Evolutionary conservation across 2,329 filamentous ascomycete species (phyloP).

Genomic region (Aspergillus intermedius): DNA sequence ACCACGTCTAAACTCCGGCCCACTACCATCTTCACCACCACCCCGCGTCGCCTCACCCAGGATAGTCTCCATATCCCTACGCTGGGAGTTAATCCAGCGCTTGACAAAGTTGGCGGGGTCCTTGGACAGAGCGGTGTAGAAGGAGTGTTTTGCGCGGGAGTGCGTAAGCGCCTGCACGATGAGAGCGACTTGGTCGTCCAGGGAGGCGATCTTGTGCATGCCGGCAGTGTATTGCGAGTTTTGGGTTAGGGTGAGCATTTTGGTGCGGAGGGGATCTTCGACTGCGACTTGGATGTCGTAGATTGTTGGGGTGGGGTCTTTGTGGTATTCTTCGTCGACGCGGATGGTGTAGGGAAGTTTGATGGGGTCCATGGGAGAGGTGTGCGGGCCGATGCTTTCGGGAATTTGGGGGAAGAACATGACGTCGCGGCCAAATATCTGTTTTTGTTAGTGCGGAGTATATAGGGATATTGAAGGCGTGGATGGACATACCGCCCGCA

Average conservation of each 20-base stretch:
- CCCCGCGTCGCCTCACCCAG: conserved; percentile 67
- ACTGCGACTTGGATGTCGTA: conserved; percentile 84
- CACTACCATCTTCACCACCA: conserved; percentile 49
- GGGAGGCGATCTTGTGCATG: conserved; percentile 65
- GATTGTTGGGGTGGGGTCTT: conserved; percentile 65
- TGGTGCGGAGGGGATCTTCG: conserved; percentile 70
- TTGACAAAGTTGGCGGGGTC: conserved; percentile 80
- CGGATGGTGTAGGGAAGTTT: conserved; percentile 88
- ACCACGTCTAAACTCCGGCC: conserved; percentile 40
- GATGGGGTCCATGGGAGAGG: conserved; percentile 72
- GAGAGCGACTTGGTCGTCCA: conserved; percentile 81
- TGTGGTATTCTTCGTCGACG: conserved; percentile 77
- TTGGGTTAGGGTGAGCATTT: conserved; percentile 58
- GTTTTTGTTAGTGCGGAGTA: conserved; percentile 5
- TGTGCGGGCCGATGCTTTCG: conserved; percentile 70
- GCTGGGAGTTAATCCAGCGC: conserved; percentile 86
- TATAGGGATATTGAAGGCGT: background rate
- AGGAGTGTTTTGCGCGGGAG: conserved; percentile 84
- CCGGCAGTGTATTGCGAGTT: conserved; percentile 64
- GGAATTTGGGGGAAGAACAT: conserved; percentile 82
- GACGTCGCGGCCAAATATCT: conserved; percentile 68
- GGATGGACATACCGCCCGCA: conserved; percentile 60
- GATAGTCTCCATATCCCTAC: conserved; percentile 80
- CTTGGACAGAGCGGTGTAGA: conserved; percentile 69
- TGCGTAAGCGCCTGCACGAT: conserved; percentile 76